Percentiles rank a stretch among this genome's conserved stretches.
phyloP scores from a whole-genome alignment of 1,139 yeast genomes.

The Geotrichum fermentans region DNA sequence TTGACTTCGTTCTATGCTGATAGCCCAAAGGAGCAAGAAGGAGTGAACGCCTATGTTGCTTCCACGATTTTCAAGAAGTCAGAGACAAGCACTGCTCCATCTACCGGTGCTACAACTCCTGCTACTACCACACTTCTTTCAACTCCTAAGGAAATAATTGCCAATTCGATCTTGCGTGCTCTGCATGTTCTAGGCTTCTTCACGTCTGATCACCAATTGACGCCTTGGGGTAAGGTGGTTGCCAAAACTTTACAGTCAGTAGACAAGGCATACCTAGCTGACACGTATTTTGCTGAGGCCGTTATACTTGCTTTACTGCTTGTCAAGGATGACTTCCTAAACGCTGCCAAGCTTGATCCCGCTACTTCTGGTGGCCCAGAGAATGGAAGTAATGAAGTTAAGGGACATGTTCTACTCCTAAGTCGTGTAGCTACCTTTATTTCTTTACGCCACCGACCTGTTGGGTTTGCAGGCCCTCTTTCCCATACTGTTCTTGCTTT shows the following conservation, averaged over 20 bases:
- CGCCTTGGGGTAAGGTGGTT: slow-evolving; percentile 56
- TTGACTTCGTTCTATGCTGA: slow-evolving; percentile 12
- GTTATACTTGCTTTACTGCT: slow-evolving; percentile 31
- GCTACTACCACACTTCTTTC: slow-evolving; percentile 1
- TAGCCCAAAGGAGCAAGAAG: slow-evolving; percentile 9
- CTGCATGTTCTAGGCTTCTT: slow-evolving; percentile 55
- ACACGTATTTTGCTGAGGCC: slow-evolving; percentile 29
- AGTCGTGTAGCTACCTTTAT: slow-evolving; percentile 57
- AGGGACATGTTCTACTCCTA: slow-evolving; percentile 45
- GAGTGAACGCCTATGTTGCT: slow-evolving; percentile 7
- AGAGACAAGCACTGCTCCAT: slow-evolving; percentile 1
- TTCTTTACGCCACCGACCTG: slow-evolving; percentile 51
- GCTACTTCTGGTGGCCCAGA: slow-evolving; percentile 36
- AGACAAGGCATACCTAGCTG: slow-evolving; percentile 6
- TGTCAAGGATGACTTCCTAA: slow-evolving; percentile 30
- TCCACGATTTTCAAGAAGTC: slow-evolving; percentile 16
- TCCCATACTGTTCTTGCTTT: slow-evolving; percentile 60
- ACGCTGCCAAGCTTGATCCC: slow-evolving; percentile 24
- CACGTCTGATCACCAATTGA: slow-evolving; percentile 43
- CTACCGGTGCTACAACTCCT: slow-evolving; percentile 5
- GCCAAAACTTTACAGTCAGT: slow-evolving; percentile 30
- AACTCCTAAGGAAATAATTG: slow-evolving; percentile 12
- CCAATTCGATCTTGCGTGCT: slow-evolving; percentile 54
- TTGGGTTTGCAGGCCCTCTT: slow-evolving; percentile 65
- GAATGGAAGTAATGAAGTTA: slow-evolving; percentile 34